Evolutionary conservation across 345 rosid species (phyloP), one percentile per base, ranked within the genome.

Genomic region (Melastoma malabathricum): DNA sequence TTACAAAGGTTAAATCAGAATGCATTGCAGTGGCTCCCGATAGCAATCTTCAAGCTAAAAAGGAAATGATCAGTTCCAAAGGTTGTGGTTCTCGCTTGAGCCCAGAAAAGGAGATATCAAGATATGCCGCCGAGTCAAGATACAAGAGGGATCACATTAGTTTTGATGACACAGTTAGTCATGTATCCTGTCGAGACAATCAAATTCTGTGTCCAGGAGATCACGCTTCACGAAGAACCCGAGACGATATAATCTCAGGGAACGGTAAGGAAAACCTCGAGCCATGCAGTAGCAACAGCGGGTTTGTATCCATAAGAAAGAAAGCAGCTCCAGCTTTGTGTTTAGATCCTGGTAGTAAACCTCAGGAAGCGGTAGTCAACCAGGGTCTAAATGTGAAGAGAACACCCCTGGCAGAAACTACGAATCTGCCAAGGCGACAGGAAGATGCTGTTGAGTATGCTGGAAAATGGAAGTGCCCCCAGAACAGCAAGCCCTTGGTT

Each of bases 391-490:
- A 47, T 41, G 63, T 44, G 12, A 68, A 57, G 57, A 54, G 59
- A 53, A 52, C 15, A 59, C 75, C 65, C 27, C 54, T 82, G 55
- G 59, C 52, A 4, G 94, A 82, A 64, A 75, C 71, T 53, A 69
- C 74, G 43, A 84, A 82, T 54, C 59, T 66, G 38, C 27, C 75
- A 71, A 38, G 56, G 34, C 18, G 13, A 13, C 6, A 12, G 9
- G 2, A 48, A 17, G 57, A 44, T 56, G 72, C 46, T 2, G 57
- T 29, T 15, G 89, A 54, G 50, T 63, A 63, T 7, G 56, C 79
- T 10, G 93, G 93, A 18, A 84, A 80, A 72, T 87, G 89, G 95
- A 56, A 56, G 10, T 87, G 96, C 20, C 96, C 96, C n/a, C 93
- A 70, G 55, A 82, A 69, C 61, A 74, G 70, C 48, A 86, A 86